Conservation (phyloP, 2,329 filamentous ascomycete genomes). For the Cyanodermella asteris region DNA sequence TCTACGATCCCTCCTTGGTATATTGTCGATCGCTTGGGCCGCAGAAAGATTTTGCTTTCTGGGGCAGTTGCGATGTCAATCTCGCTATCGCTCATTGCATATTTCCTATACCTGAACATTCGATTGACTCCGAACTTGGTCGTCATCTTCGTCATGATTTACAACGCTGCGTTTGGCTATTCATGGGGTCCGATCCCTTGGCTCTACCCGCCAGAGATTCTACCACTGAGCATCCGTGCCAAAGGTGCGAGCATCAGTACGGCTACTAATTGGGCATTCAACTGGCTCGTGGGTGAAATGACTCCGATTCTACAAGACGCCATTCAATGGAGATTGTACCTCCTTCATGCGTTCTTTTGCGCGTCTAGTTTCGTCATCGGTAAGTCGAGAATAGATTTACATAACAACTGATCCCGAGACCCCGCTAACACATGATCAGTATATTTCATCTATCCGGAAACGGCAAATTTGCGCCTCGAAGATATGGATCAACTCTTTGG, state of each 20-base stretch:
- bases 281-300: slow-evolving; percentile 90
- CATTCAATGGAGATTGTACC: slow-evolving; percentile 84
- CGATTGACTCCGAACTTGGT: slow-evolving; percentile 59
- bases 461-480: slow-evolving; percentile 80
- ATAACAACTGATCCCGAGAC: too few relatives aligned
- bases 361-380: slow-evolving; percentile 87
- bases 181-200: slow-evolving; percentile 97
- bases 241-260: slow-evolving; percentile 94
- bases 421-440: slow-evolving; percentile 30
- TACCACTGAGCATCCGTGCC: slow-evolving; percentile 85
- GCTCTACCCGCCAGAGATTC: slow-evolving; percentile 96
- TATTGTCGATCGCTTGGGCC: slow-evolving; percentile 77
- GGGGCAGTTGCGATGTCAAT: slow-evolving; percentile 79
- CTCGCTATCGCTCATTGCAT: slow-evolving; percentile 73
- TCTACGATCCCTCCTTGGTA: slow-evolving; percentile 96
- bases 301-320: slow-evolving; percentile 80
- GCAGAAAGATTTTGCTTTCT: slow-evolving; percentile 69
- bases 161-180: slow-evolving; percentile 92
- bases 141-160: slow-evolving; percentile 90
- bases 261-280: slow-evolving; percentile 94
- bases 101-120: slow-evolving; percentile 82
- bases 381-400: too few relatives aligned
- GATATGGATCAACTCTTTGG: slow-evolving; percentile 94
- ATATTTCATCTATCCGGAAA: slow-evolving; percentile 94
- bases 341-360: slow-evolving; percentile 93